Conservation (phyloP, 345 rosid species). For the Citrus cavaleriei region DNA sequence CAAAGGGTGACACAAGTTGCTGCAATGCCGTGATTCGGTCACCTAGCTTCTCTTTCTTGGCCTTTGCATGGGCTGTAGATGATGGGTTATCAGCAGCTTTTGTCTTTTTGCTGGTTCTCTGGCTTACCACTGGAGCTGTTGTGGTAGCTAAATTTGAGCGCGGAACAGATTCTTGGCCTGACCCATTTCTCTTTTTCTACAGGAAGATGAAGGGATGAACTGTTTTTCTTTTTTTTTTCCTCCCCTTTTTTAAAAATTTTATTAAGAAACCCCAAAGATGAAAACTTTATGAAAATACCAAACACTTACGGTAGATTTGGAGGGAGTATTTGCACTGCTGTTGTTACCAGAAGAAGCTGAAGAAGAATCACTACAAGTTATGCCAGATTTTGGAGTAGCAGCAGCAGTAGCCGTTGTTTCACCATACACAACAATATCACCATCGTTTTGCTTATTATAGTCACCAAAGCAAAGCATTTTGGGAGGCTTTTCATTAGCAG, state of each 20-base stretch:
- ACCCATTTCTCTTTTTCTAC: conserved; percentile 52
- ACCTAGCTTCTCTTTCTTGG: conserved; percentile 69
- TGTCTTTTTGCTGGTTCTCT: conserved; percentile 40
- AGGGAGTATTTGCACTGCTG: conserved; percentile 9
- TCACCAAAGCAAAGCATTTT: conserved; percentile 82
- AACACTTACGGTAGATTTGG: conserved; percentile 30
- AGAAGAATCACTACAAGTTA: conserved; percentile 44
- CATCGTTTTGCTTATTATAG: conserved; percentile 24
- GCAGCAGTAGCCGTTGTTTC: conserved; percentile 16
- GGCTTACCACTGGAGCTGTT: conserved; percentile 18
- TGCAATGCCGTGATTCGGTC: conserved; percentile 76
- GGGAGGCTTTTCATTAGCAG: conserved; percentile 32
- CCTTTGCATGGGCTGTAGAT: conserved; percentile 45
- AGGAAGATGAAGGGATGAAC: background rate
- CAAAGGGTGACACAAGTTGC: conserved; percentile 89
- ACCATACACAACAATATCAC: conserved; percentile 15
- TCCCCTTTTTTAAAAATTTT: background rate
- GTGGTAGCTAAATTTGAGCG: background rate
- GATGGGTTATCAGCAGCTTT: conserved; percentile 44
- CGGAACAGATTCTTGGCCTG: conserved; percentile 17
- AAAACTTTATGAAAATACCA: background rate
- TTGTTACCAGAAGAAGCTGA: conserved; percentile 36
- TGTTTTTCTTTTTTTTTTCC: too few relatives aligned
- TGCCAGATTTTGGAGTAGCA: conserved; percentile 27
- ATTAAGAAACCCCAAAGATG: background rate